Conservation (phyloP, 2,329 filamentous ascomycete species). For the Verticillium longisporum region DNA sequence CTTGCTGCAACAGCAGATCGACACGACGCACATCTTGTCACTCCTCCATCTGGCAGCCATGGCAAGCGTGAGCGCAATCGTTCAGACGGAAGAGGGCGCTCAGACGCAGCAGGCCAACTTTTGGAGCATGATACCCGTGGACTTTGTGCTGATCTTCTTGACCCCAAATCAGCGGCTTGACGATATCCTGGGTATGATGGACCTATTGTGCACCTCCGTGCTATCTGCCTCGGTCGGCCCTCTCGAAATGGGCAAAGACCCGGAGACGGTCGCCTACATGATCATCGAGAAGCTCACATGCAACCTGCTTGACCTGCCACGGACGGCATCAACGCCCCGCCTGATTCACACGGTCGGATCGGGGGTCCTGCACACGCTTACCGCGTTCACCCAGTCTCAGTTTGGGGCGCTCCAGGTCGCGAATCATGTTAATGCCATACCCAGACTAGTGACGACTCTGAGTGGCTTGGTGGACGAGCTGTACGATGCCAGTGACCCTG, state of each 20-base stretch:
- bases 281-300: slow-evolving; percentile 58
- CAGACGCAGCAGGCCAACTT: slow-evolving; percentile 38
- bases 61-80: slow-evolving; percentile 42
- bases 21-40: slow-evolving; percentile 56
- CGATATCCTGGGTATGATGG: slow-evolving; percentile 58
- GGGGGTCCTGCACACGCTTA: slow-evolving; percentile 45
- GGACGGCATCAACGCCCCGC: slow-evolving; percentile 28
- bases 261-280: slow-evolving; percentile 32
- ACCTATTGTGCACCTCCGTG: slow-evolving; percentile 60
- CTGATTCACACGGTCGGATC: slow-evolving; percentile 36
- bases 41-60: slow-evolving; percentile 59
- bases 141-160: slow-evolving; percentile 61
- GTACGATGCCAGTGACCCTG: slow-evolving; percentile 38
- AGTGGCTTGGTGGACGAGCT: slow-evolving; percentile 64
- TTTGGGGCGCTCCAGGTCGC: slow-evolving; percentile 62
- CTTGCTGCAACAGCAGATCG: slow-evolving; percentile 45
- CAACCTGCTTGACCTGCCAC: slow-evolving; percentile 52
- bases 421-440: slow-evolving; percentile 61
- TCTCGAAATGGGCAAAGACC: slow-evolving; percentile 39
- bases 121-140: slow-evolving; percentile 61
- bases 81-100: slow-evolving; percentile 19
- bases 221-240: slow-evolving; percentile 60
- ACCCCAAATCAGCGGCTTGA: slow-evolving; percentile 57
- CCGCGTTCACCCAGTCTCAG: slow-evolving; percentile 53
- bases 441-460: slow-evolving; percentile 63